Evolutionary conservation across 139 green algal species (phyloP), one percentile per base, ranked within the genome.

Genomic region (Nannochloris sp.): DNA sequence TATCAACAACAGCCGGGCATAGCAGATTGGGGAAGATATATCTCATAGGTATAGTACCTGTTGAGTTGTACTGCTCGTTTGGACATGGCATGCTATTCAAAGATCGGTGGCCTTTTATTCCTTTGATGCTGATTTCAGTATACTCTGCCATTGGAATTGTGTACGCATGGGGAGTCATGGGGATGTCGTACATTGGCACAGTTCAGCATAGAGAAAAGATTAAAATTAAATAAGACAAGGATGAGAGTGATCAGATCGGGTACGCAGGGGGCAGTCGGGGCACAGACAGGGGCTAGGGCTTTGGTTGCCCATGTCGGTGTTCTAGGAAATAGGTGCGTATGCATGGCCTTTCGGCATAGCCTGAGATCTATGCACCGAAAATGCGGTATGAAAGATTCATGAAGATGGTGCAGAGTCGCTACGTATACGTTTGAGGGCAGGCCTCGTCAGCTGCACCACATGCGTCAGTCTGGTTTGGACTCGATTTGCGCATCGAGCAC

Each of bases 41-140:
- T 24, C 51, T 90, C 2, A 60, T 21, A 7, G 85, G 86, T 6
- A 72, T 96, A 14, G 40, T 80, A 1, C n/a, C 37, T 2, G 12
- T 96, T 16, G 82, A 97, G 73, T 2, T 85, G 36, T 87, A 84
- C 59, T 77, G 65, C 60, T 59, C 24, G 15, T 21, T 79, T 6
- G 25, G 80, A 19, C 84, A 93, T 57, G 61, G 15, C 7, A n/a
- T 40, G 2, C 1, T 63, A 0, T 16, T 91, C 25, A 56, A 84
- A 46, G 40, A 60, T 5, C 53, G 29, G 1, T 67, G 96, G 44
- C 82, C 83, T 3, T 97, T 97, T 64, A 58, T 92, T 44, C 91
- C 90, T 4, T 79, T 97, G 48, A 81, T 95, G 74, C 62, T 92
- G 25, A 88, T 79, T 19, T 92, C 83, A 7, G 48, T 85, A 36